Base-by-base conservation (phyloP, 108 stramenopile species). In the Skeletonema menzelii region DNA sequence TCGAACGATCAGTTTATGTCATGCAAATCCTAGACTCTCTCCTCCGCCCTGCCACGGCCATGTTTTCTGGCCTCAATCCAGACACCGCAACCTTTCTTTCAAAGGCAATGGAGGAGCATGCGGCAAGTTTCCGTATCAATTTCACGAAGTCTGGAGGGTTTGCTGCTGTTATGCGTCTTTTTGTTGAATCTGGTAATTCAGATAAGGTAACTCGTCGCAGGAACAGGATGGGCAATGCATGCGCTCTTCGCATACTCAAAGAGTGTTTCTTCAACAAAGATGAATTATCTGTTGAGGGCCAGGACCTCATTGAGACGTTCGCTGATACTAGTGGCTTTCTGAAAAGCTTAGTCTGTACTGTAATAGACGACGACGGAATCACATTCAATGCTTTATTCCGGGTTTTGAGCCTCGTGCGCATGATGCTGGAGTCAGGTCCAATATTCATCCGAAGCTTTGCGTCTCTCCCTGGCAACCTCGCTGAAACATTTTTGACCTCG, bases 71-170 rank as follows among this genome's bases (percentile, higher is more conserved):
- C 32, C 74, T 95, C 42, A 74, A 80, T 5, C 8, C 37, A 2
- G 73, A 80, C 38, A 67, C 72, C 26, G 63, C 77, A 34, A 30
- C 14, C 8, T 66, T 35, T 15, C 67, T 93, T 24, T 67, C 67
- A n/a, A 61, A 47, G 56, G 49, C 82, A 56, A 85, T 85, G 72
- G 34, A 47, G 4, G 64, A 63, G 1, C 80, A 79, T 20, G 67
- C 88, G 24, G 59, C 76, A 17, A 58, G 58, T 17, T 98, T 96
- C 77, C 84, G 91, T 8, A 63, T 69, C 46, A 84, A 79, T 26
- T 98, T 98, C 68, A 84, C 96, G 28, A 75, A 85, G 15, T 91
- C 93, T n/a, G 97, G 97, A 13, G 97, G 97, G 8, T 97, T 98
- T 70, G 82, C 84, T 30, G 85, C 92, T 30, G 93, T 97, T 17